phyloP scores from a whole-genome alignment of 805 yeast species.

The Pichia nanzhaoensis region DNA sequence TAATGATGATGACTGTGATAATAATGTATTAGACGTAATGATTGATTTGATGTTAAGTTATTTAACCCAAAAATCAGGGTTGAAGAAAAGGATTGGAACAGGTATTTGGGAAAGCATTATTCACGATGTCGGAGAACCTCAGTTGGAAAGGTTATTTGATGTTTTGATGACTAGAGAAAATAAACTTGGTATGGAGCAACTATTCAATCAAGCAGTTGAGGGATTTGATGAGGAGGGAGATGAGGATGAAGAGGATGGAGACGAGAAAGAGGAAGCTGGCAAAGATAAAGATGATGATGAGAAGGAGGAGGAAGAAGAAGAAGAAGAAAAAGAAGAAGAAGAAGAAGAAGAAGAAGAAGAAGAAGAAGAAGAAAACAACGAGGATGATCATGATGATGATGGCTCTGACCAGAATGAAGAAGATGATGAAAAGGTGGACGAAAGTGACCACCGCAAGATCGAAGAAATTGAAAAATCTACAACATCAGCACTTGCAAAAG shows the following conservation, averaged over 20 bases:
- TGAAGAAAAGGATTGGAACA: constrained; percentile 51
- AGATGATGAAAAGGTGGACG: constrained; percentile 16
- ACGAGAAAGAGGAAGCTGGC: neutral
- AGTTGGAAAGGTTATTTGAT: constrained; percentile 46
- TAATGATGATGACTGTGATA: neutral
- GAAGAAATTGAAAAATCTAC: constrained; percentile 40
- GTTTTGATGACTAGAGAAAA: constrained; percentile 65
- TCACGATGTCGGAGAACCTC: constrained; percentile 34
- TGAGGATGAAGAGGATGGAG: constrained; percentile 19
- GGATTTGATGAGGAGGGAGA: constrained; percentile 44
- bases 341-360: constrained; percentile 14
- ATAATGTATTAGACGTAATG: constrained; percentile 20
- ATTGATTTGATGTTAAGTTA: constrained; percentile 52
- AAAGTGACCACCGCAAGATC: constrained; percentile 22
- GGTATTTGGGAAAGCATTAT: constrained; percentile 44
- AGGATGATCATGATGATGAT: constrained; percentile 31
- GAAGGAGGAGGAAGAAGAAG: constrained; percentile 21
- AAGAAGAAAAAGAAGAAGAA: constrained; percentile 16
- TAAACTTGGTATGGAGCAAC: constrained; percentile 66
- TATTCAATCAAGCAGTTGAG: constrained; percentile 61
- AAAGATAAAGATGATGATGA: constrained; percentile 12
- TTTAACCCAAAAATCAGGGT: constrained; percentile 48
- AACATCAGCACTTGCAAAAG: constrained; percentile 60
- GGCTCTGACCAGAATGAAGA: constrained; percentile 44
- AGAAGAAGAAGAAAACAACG: constrained; percentile 30